Percentiles rank a stretch among this genome's conserved stretches.
These are phyloP conservation scores for Magnolia changhungtana DNA, from an alignment of 164 flowering plant genomes.

Conservation along the genomic window DNA sequence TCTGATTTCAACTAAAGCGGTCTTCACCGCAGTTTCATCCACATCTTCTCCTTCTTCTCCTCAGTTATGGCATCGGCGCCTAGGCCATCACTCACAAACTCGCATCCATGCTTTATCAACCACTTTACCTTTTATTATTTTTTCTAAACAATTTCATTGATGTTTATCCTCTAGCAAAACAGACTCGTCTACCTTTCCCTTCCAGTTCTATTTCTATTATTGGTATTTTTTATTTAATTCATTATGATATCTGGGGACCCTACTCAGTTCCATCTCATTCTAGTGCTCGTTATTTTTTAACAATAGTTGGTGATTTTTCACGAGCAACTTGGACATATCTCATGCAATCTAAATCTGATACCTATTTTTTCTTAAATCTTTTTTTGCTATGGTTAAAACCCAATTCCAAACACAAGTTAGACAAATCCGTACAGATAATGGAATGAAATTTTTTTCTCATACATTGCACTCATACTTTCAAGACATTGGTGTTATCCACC, in stretches of 20 bases:
- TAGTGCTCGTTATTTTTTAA: constrained; percentile 8
- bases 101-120: background rate
- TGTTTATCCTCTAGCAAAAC: background rate
- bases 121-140: background rate
- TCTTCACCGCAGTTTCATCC: no score
- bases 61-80: background rate
- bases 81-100: background rate
- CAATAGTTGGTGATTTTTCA: constrained; percentile 8
- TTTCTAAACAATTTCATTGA: background rate
- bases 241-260: constrained; percentile 8
- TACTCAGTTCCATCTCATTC: background rate
- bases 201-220: background rate
- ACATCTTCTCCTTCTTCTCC: no score
- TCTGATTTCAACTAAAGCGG: no score
- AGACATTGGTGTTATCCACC: background rate
- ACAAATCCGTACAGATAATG: background rate
- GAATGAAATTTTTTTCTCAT: background rate
- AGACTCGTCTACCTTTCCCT: constrained; percentile 4
- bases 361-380: background rate
- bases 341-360: constrained; percentile 8
- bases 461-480: background rate
- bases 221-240: constrained; percentile 1
- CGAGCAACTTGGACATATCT: constrained; percentile 3
- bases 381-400: background rate
- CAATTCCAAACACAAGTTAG: background rate